Conservation (phyloP, 2,329 filamentous ascomycete genomes). For the Epichloe aotearoae region DNA sequence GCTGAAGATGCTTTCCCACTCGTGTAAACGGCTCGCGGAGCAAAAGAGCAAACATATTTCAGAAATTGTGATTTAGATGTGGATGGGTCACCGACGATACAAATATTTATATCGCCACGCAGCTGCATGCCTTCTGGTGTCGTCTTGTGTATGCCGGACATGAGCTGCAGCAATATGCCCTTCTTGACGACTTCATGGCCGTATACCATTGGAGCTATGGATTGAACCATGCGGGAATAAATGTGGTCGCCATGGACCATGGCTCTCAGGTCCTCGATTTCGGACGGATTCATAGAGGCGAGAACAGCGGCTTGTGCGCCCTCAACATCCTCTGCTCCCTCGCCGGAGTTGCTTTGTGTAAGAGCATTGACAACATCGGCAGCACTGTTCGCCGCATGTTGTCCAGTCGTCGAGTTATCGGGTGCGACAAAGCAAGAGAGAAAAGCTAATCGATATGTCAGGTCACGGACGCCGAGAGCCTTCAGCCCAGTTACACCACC, state of each 20-base stretch:
- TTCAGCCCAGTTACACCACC: conserved; percentile 81
- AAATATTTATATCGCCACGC: conserved; percentile 96
- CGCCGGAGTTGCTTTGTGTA: conserved; percentile 47
- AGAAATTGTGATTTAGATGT: conserved; percentile 97
- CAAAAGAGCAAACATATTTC: conserved; percentile 93
- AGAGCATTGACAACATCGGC: conserved; percentile 76
- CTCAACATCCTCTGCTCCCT: conserved; percentile 60
- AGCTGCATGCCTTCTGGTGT: conserved; percentile 92
- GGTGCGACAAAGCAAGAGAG: conserved; percentile 91
- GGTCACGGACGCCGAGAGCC: conserved; percentile 80
- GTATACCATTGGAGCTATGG: conserved; percentile 91
- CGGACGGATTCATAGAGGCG: conserved; percentile 68
- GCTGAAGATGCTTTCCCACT: conserved; percentile 96
- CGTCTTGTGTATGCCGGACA: conserved; percentile 88
- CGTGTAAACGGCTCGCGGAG: conserved; percentile 94
- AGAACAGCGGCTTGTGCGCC: conserved; percentile 80
- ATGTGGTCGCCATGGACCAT: conserved; percentile 97
- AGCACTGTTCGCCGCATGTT: conserved; percentile 48
- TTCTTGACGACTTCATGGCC: conserved; percentile 98
- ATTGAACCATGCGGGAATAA: conserved; percentile 83
- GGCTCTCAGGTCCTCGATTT: conserved; percentile 80
- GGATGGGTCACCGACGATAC: conserved; percentile 91
- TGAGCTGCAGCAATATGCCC: conserved; percentile 80
- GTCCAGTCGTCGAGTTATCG: conserved; percentile 69
- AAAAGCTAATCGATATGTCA: conserved; percentile 95